phyloP scores from a whole-genome alignment of 73 alveolate species.

The Paramecium biaurelia region DNA sequence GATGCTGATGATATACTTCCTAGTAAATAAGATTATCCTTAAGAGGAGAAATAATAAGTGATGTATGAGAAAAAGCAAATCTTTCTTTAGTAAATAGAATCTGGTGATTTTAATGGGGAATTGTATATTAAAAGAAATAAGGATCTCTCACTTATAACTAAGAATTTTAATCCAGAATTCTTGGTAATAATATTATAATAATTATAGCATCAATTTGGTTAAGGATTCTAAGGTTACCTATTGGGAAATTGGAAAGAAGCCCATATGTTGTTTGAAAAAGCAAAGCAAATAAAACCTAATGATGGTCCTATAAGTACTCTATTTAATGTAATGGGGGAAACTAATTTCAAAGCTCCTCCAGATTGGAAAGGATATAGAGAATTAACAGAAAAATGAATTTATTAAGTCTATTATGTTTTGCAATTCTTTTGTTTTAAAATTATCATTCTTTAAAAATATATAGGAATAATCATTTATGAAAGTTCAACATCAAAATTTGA shows the following conservation, averaged over 20 bases:
- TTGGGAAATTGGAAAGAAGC: slow-evolving; percentile 76
- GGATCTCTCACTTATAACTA: slow-evolving; percentile 43
- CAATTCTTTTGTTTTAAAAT: background rate
- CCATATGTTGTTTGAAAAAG: slow-evolving; percentile 51
- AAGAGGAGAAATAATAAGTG: slow-evolving; percentile 38
- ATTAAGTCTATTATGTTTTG: background rate
- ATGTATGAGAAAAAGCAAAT: slow-evolving; percentile 50
- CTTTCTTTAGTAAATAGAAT: background rate
- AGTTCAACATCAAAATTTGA: background rate
- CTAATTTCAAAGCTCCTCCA: slow-evolving; percentile 74
- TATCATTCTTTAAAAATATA: background rate
- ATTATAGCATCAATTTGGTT: slow-evolving; percentile 12
- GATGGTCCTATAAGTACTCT: slow-evolving; percentile 81
- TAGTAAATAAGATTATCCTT: slow-evolving; percentile 17
- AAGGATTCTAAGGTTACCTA: slow-evolving; percentile 62
- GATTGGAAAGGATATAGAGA: slow-evolving; percentile 90
- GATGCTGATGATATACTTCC: slow-evolving; percentile 67
- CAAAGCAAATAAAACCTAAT: slow-evolving; percentile 62
- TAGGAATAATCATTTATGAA: background rate
- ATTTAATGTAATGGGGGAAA: slow-evolving; percentile 68
- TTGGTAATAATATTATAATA: background rate
- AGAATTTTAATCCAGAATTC: slow-evolving; percentile 29
- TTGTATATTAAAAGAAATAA: slow-evolving; percentile 39
- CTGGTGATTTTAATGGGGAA: slow-evolving; percentile 50
- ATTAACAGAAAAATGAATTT: slow-evolving; percentile 80